Evolutionary conservation across 1,284 basidiomycete species (phyloP), one percentile per base, ranked within the genome.

Genomic region (Ustilago tritici): DNA sequence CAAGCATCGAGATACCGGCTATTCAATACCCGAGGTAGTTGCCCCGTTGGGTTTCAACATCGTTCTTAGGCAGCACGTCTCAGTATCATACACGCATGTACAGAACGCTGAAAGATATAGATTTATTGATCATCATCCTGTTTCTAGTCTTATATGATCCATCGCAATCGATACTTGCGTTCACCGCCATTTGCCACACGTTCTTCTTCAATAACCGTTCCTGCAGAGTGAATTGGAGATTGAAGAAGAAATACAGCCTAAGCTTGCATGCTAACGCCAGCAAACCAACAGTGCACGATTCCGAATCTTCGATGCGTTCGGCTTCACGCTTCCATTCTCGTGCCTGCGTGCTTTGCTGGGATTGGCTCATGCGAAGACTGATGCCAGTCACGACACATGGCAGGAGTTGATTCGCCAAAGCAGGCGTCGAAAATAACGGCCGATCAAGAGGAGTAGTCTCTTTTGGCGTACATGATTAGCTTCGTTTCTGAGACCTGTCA

Each of bases 171-270:
- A 28, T 28, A 28, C 23, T 28, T 28, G 23, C 23, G 23, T 28
- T 28, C 23, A 28, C 23, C 23, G 2, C 23, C 23, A 28, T 28
- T 28, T 28, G 23, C 23, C 23, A 3, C 23, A 28, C 23, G 3
- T 28, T 28, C 23, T 28, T 28, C 23, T 28, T 28, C 23, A 28
- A 28, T 28, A 28, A 40, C 14, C n/a, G 53, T 55, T 36, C 53
- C 36, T 55, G 53, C 53, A 55, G 53, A 55, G 50, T 14, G 35
- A 38, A 40, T 17, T 36, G 19, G 53, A 55, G 53, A n/a, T 28
- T 55, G 11, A 55, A 55, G 11, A n/a, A 32, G 11, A 11, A 40
- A 49, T 10, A 5, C 23, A 32, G 53, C 32, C 34, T 55, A 55
- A 40, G 53, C 53, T 23, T 55, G 53, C 53, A 36, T 32, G 31